Conservation (phyloP, 768 basidiomycete genomes). For the Hygrophorus pudorinus region DNA sequence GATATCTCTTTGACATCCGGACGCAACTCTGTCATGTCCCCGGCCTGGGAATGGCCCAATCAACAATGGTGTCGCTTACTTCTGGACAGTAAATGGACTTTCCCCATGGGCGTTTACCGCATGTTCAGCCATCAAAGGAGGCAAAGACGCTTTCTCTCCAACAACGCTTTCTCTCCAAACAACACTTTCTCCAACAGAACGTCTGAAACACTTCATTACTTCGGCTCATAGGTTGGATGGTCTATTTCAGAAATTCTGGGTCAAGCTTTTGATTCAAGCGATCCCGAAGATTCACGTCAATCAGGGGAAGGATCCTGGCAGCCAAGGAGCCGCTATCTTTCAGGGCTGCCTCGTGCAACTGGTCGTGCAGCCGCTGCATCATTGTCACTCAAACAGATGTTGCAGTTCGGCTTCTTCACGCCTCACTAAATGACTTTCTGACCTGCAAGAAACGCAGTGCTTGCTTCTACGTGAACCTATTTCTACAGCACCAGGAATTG, state of each 20-base stretch:
- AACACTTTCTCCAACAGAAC: no score
- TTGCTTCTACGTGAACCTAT: conserved; percentile 13
- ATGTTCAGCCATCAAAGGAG: conserved; percentile 17
- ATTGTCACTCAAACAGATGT: background rate
- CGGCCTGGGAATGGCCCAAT: conserved; percentile 5
- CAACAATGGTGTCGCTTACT: conserved; percentile 14
- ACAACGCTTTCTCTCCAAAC: no score
- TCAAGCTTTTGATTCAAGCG: background rate
- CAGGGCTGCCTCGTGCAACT: background rate
- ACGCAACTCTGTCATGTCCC: conserved; percentile 5
- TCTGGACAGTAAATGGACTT: conserved; percentile 15
- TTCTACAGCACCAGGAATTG: conserved; percentile 2
- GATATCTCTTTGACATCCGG: conserved; percentile 6
- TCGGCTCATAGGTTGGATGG: conserved; percentile 1
- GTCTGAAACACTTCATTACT: background rate
- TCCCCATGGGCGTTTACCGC: conserved; percentile 25
- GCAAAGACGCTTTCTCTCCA: no score
- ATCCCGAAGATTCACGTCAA: background rate
- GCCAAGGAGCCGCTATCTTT: conserved; percentile 5
- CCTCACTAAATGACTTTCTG: conserved; percentile 26
- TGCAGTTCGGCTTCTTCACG: conserved; percentile 20
- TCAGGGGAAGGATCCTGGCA: conserved; percentile 4
- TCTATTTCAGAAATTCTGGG: conserved; percentile 1
- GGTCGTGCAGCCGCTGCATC: background rate
- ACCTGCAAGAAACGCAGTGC: conserved; percentile 14